Base-by-base conservation (phyloP, 148 eudicot genomes). In the Spergularia bocconei region DNA sequence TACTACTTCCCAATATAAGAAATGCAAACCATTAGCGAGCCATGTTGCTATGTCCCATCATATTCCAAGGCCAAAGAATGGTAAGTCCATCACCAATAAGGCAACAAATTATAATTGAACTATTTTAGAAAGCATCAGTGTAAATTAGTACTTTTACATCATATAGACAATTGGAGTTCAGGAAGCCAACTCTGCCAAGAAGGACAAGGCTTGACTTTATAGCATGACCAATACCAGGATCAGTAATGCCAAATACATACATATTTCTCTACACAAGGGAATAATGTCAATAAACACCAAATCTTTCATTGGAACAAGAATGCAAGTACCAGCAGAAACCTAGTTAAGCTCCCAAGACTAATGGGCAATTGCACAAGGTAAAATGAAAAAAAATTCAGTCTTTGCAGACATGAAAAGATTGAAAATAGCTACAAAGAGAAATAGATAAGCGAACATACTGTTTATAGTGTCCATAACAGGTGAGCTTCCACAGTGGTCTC, bases 401-500 rank as follows among this genome's bases (percentile, higher is more conserved):
- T 36, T 11, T 3, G 66, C 69, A 21, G 15, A 20, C 63, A n/a
- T 19, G 13, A 67, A 54, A 53, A 10, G 23, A 21, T n/a, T 7
- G 6, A 8, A 54, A 13, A 63, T 11, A 69, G 33, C 11, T 25
- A 59, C 36, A 50, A 33, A 62, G 60, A 75, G 13, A 23, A 23
- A 75, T 13, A 38, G 50, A 50, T 51, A 16, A 9, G 19, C 12
- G 53, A 75, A 81, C 86, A 70, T 90, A 94, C 98, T 86, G 66
- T 81, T 84, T 87, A 57, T 51, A 61, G 59, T 94, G 98, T 76
- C 91, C 89, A 75, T 94, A 95, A 79, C 99, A 95, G 13, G 97
- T 95, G 69, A 95, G 97, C 88, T 90, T 92, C 97, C 99, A 95
- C 72, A 87, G 83, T 41, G 99, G 99, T 77, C 77, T 88, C 86